phyloP scores from a whole-genome alignment of 805 yeast species.

The Lipomyces lipofer region DNA sequence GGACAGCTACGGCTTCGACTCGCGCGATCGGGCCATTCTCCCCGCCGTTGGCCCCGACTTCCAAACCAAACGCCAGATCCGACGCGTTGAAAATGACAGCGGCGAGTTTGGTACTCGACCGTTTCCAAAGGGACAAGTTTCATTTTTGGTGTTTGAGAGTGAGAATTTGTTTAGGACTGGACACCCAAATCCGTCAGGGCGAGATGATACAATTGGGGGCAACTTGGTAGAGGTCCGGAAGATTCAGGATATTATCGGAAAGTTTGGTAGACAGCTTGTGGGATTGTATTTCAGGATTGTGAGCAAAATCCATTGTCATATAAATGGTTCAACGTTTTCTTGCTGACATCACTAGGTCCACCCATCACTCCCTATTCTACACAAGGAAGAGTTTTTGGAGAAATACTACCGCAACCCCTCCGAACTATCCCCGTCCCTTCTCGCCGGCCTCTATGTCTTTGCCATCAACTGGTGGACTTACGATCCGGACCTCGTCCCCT shows the following conservation, averaged over 20 bases:
- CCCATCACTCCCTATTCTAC: slow-evolving; percentile 35
- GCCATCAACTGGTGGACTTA: slow-evolving; percentile 37
- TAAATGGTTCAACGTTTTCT: neutral
- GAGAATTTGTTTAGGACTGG: slow-evolving; percentile 28
- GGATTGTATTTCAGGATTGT: slow-evolving; percentile 34
- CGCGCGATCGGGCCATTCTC: slow-evolving; percentile 28
- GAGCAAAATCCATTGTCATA: neutral
- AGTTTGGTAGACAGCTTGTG: slow-evolving; percentile 32
- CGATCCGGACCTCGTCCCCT: slow-evolving; percentile 31
- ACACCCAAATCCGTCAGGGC: slow-evolving; percentile 26
- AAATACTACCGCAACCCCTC: slow-evolving; percentile 33
- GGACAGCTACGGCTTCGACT: slow-evolving; percentile 33
- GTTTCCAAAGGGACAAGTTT: slow-evolving; percentile 17
- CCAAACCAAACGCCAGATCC: slow-evolving; percentile 25
- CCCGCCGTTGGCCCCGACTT: slow-evolving; percentile 25
- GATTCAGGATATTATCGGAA: slow-evolving; percentile 33
- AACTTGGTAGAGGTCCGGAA: slow-evolving; percentile 32
- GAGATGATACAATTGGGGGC: slow-evolving; percentile 34
- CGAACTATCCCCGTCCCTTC: slow-evolving; percentile 34
- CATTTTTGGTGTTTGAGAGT: slow-evolving; percentile 34
- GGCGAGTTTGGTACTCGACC: slow-evolving; percentile 2
- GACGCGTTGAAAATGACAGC: slow-evolving; percentile 18
- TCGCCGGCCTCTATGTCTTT: slow-evolving; percentile 35
- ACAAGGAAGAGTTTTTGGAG: slow-evolving; percentile 35
- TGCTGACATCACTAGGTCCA: slow-evolving; percentile 20